These are phyloP conservation scores for Spirogloea muscicola DNA, from an alignment of 139 green algal genomes.

Conservation along the genomic window DNA sequence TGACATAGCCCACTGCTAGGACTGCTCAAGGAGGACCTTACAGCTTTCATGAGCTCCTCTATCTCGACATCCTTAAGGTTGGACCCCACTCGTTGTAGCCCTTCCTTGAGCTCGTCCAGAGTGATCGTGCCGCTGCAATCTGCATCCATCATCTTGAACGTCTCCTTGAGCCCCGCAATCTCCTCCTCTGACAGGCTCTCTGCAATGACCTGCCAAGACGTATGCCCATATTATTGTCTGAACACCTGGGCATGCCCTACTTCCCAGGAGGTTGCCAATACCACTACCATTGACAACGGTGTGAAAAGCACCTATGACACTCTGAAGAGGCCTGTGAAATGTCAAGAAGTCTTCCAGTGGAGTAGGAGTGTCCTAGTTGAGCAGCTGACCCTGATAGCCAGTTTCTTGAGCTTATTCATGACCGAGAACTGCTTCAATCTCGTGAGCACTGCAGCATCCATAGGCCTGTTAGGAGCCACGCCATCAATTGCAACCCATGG, in stretches of 20 bases:
- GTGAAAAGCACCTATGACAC: too few relatives aligned
- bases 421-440: conserved; percentile 81
- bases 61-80: background rate
- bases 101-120: conserved; percentile 54
- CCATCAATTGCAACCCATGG: conserved; percentile 84
- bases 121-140: conserved; percentile 56
- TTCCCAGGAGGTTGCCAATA: background rate
- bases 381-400: conserved; percentile 63
- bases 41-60: background rate
- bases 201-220: conserved; percentile 21
- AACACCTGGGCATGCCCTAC: background rate
- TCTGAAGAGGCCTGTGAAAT: too few relatives aligned
- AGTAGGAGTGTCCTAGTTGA: background rate
- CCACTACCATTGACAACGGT: background rate
- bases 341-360: background rate
- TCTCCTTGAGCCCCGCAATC: conserved; percentile 50
- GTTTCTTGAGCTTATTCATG: conserved; percentile 94
- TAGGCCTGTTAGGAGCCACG: conserved; percentile 63
- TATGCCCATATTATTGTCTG: background rate
- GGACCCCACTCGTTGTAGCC: conserved; percentile 26
- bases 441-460: conserved; percentile 74
- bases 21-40: too few relatives aligned
- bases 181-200: conserved; percentile 28
- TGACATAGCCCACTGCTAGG: too few relatives aligned
- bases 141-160: conserved; percentile 54